Evolutionary conservation across 306 rosid species (phyloP).

Genomic region (Datisca glomerata): DNA sequence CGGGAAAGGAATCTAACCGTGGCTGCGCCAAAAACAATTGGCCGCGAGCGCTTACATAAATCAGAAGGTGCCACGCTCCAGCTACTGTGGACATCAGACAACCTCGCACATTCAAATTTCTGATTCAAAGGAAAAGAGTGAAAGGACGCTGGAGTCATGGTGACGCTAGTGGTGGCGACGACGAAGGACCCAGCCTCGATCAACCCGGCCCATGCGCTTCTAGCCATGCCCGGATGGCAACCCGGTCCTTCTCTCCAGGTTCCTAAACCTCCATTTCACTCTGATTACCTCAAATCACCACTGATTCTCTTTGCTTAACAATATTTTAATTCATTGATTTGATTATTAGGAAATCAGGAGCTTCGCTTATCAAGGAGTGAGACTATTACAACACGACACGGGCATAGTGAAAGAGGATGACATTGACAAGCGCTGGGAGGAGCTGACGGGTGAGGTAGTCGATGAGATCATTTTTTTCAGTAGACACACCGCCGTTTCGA

Average conservation of each 20-base stretch:
- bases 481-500: slow-evolving; percentile 79
- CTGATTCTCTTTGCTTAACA: not conserved
- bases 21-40: too few species aligned
- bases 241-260: slow-evolving; percentile 63
- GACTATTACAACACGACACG: slow-evolving; percentile 45
- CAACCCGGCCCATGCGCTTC: slow-evolving; percentile 73
- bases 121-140: too few species aligned
- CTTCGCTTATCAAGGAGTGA: slow-evolving; percentile 38
- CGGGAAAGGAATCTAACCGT: too few species aligned
- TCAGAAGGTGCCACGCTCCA: too few species aligned
- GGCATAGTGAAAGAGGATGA: slow-evolving; percentile 59
- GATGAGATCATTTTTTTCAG: slow-evolving; percentile 74
- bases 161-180: slow-evolving; percentile 71
- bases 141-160: too few species aligned
- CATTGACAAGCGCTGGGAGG: slow-evolving; percentile 67
- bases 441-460: slow-evolving; percentile 54
- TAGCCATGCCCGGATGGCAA: slow-evolving; percentile 65
- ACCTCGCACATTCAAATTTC: too few species aligned
- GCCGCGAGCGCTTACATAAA: too few species aligned
- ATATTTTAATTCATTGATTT: not conserved
- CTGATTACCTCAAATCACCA: not conserved
- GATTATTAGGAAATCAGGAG: slow-evolving; percentile 43
- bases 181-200: slow-evolving; percentile 74
- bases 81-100: too few species aligned
- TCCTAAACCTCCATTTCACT: not conserved